Evolutionary conservation across 78 protist genomes (phyloP).

Genomic region (Guillardia theta): DNA sequence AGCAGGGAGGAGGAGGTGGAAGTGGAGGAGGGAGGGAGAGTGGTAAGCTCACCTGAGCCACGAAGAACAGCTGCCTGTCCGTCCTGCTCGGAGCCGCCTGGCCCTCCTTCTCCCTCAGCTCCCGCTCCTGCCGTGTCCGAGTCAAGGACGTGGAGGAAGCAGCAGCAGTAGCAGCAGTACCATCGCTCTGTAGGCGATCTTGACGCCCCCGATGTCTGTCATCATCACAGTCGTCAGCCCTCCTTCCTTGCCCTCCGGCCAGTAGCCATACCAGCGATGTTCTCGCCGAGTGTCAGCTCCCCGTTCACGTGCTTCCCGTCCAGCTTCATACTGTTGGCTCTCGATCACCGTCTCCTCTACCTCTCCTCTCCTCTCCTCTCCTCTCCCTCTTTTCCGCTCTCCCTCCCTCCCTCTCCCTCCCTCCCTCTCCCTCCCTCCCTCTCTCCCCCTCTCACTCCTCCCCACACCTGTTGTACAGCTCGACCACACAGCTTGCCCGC

Average conservation of each 20-base stretch:
- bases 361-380: neutral
- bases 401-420: neutral
- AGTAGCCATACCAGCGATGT: too few relatives aligned
- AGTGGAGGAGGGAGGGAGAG: too few relatives aligned
- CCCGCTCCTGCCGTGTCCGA: neutral
- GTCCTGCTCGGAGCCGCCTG: neutral
- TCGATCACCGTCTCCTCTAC: neutral
- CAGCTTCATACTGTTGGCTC: neutral
- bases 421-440: neutral
- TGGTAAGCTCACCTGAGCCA: neutral
- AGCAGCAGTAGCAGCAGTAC: too few relatives aligned
- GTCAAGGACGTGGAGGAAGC: too few relatives aligned
- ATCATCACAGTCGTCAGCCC: too few relatives aligned
- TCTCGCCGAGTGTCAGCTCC: neutral
- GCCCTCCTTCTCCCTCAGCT: neutral
- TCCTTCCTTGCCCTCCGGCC: too few relatives aligned
- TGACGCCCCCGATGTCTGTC: constrained; percentile 13
- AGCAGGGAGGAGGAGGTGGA: too few relatives aligned
- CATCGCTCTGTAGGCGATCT: neutral
- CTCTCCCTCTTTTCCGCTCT: neutral
- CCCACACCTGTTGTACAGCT: neutral
- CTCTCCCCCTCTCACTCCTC: neutral
- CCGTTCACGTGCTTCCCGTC: neutral
- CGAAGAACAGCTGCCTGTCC: constrained; percentile 9
- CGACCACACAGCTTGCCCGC: neutral